A percentile compares a stretch with the other conserved stretches of the same genome.
Evolutionary conservation across 139 green algal genomes (phyloP).

Genomic region (Picochlorum sp.): DNA sequence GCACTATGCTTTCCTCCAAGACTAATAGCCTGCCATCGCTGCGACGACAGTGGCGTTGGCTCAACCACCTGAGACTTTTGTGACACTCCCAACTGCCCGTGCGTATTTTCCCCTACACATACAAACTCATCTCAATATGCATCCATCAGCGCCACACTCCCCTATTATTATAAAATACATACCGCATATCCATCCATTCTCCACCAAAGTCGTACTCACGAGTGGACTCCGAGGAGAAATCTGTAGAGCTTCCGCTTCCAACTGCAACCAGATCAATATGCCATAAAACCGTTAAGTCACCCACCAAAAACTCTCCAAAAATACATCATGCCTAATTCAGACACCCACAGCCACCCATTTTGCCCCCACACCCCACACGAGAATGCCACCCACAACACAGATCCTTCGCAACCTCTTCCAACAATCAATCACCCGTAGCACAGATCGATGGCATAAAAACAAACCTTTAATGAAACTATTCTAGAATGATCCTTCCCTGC

Average conservation of each 20-base stretch:
- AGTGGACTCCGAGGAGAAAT: constrained; percentile 56
- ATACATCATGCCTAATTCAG: too few relatives aligned
- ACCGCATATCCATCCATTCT: constrained; percentile 79
- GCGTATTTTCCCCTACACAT: constrained; percentile 22
- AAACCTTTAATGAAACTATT: constrained; percentile 25
- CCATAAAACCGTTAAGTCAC: not conserved
- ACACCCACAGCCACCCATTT: too few relatives aligned
- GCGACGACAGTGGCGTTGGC: constrained; percentile 42
- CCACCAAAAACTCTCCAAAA: too few relatives aligned
- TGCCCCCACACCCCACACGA: too few relatives aligned
- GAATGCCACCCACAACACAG: too few relatives aligned
- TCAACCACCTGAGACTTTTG: constrained; percentile 27
- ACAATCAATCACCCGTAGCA: not conserved
- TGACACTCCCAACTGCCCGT: constrained; percentile 40
- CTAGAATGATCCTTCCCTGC: constrained; percentile 5
- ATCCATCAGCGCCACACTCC: too few relatives aligned
- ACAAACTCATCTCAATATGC: too few relatives aligned
- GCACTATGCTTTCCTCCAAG: constrained; percentile 56
- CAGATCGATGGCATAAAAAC: not conserved
- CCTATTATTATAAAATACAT: constrained; percentile 10
- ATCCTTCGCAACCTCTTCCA: too few relatives aligned
- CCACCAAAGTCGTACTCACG: constrained; percentile 55
- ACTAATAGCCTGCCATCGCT: constrained; percentile 59
- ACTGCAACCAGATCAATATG: not conserved
- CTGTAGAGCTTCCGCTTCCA: constrained; percentile 24